phyloP scores from a whole-genome alignment of 257 asterid species.

The Nicotiana attenuata region DNA sequence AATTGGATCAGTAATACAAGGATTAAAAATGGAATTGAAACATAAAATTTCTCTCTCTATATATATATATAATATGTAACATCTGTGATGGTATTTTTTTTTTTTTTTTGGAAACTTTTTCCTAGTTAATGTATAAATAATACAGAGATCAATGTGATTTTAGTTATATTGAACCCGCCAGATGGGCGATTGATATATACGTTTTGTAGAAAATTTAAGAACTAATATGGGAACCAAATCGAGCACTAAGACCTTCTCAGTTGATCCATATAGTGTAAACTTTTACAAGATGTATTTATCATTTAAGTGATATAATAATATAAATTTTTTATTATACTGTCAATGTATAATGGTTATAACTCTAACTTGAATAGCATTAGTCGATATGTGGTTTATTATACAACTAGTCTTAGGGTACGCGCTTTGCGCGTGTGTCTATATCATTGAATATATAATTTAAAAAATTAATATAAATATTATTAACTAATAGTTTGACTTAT shows the following conservation, averaged over 20 bases:
- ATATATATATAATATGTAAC: too few relatives aligned
- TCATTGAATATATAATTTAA: too few relatives aligned
- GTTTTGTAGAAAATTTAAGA: not conserved
- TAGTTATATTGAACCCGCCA: not conserved
- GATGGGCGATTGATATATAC: not conserved
- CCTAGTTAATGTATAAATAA: not conserved
- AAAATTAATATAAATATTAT: too few relatives aligned
- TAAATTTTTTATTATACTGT: not conserved
- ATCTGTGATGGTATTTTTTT: not conserved
- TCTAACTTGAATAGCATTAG: not conserved
- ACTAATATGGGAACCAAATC: not conserved
- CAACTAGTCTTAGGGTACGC: too few relatives aligned
- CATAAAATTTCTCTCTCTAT: too few relatives aligned
- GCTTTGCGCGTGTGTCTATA: too few relatives aligned
- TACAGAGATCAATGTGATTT: not conserved
- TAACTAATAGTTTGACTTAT: too few relatives aligned
- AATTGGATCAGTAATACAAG: too few relatives aligned
- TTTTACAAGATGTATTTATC: too few relatives aligned
- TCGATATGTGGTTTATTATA: not conserved
- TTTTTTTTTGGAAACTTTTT: not conserved
- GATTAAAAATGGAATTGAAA: too few relatives aligned
- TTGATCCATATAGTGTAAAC: not conserved
- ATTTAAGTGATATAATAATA: not conserved
- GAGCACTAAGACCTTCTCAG: not conserved
- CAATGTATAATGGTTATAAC: not conserved